A percentile compares a stretch with the other conserved stretches of the same genome.
Conservation (phyloP, 2,329 filamentous ascomycete species). For the Aspergillus thermomutatus region DNA sequence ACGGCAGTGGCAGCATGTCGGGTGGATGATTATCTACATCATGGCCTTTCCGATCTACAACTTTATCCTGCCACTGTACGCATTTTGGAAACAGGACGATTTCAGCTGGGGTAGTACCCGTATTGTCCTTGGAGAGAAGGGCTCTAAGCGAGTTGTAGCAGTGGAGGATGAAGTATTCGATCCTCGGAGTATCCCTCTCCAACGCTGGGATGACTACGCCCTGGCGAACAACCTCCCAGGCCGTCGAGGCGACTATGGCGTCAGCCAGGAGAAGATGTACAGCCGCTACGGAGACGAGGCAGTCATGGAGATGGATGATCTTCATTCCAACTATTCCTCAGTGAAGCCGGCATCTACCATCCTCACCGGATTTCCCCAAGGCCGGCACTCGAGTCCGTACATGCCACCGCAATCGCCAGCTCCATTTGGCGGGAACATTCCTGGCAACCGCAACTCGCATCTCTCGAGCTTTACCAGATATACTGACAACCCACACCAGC, state of each 20-base stretch:
- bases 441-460: conserved; percentile 62
- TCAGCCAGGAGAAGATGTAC: conserved; percentile 60
- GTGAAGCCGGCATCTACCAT: conserved; percentile 83
- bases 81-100: conserved; percentile 99
- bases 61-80: conserved; percentile 87
- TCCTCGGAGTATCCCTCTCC: conserved; percentile 85
- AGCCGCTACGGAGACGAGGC: conserved; percentile 66
- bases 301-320: conserved; percentile 95
- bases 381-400: conserved; percentile 56
- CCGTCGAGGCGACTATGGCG: conserved; percentile 66
- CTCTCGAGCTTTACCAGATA: conserved; percentile 64
- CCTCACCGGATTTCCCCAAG: conserved; percentile 74
- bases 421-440: conserved; percentile 58
- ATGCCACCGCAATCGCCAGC: conserved; percentile 82
- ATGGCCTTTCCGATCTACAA: conserved; percentile 93
- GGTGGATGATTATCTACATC: conserved; percentile 99
- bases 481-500: conserved; percentile 57
- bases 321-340: conserved; percentile 93
- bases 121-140: conserved; percentile 93
- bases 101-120: conserved; percentile 99
- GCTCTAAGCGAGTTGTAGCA: conserved; percentile 83
- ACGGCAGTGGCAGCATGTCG: conserved; percentile 95
- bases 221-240: conserved; percentile 82
- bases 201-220: conserved; percentile 97
- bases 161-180: conserved; percentile 82